Conservation (phyloP, 1,284 basidiomycete species). For the Sporisorium sorghi region DNA sequence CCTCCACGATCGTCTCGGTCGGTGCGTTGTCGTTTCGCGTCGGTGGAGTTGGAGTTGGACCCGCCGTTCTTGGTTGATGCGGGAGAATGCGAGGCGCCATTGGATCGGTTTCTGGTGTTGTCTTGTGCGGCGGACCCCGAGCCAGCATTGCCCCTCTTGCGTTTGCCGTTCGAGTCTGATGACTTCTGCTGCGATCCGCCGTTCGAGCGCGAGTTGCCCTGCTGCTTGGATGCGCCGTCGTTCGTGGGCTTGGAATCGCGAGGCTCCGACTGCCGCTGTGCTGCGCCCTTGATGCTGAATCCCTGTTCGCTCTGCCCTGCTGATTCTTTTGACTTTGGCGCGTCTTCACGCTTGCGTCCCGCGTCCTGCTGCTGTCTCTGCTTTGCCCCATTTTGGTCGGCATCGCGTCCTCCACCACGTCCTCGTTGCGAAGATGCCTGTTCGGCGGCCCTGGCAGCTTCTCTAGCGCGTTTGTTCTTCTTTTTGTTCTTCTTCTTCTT, state of each 20-base stretch:
- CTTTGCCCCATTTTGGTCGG: background rate
- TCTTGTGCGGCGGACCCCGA: conserved; percentile 1
- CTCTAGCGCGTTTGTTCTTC: conserved; percentile 24
- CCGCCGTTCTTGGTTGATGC: conserved; percentile 5
- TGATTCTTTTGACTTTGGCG: background rate
- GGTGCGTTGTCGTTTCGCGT: conserved; percentile 25
- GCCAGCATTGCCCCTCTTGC: conserved; percentile 23
- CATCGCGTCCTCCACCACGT: conserved; percentile 2
- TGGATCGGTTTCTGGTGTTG: background rate
- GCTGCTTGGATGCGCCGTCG: conserved; percentile 1
- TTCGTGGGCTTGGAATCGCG: conserved; percentile 2
- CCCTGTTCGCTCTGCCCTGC: conserved; percentile 20
- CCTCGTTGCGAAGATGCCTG: conserved; percentile 10
- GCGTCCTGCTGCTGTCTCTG: conserved; percentile 8
- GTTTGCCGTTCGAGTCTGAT: conserved; percentile 18
- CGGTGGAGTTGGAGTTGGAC: conserved; percentile 1
- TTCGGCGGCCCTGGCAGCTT: conserved; percentile 18
- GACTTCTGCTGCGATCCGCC: conserved; percentile 7
- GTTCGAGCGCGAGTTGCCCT: background rate
- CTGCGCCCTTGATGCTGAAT: conserved; percentile 44
- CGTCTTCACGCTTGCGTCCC: conserved; percentile 5
- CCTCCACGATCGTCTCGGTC: conserved; percentile 21
- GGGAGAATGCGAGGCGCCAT: background rate
- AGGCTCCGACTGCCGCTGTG: conserved; percentile 30
- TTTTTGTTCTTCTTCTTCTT: conserved; percentile 40